Evolutionary conservation across 2,329 filamentous ascomycete species (phyloP), one percentile per base, ranked within the genome.

Genomic region (Penicillium sp.): DNA sequence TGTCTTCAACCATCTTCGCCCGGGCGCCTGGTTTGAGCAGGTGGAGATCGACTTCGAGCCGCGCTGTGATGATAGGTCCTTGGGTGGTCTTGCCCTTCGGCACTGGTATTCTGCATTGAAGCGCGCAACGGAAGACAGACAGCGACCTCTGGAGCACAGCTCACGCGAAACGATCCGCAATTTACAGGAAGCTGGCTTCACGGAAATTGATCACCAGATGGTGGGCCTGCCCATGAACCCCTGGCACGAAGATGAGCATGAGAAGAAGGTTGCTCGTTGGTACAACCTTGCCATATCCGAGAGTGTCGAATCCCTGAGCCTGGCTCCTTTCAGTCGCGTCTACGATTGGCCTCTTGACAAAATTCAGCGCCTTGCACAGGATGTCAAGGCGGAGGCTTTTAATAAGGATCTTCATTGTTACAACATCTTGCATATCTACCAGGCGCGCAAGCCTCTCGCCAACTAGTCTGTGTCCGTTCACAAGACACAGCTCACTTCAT

Each of bases 1-100:
- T 62, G 77, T 86, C 29, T 86, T 85, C 60, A 75, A 80, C 82
- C 89, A 95, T 66, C 79, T 96, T 24, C 85, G 85, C 62, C 90
- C 90, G 1, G 86, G 86, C 1, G 80, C 77, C 38, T 93, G 92
- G 49, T 80, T 96, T 50, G 92, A 97, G 72, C 90, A 95, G 61
- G 83, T 95, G 44, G 93, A 97, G 69, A 87, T 97, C 49, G 90
- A 97, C 71, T 89, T 89, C 71, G 78, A 82, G 44, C 90, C 90
- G 16, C 84, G 84, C 47, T 88, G 85, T 65, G 86, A 90, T 57
- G 84, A 89, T 62, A 79, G 81, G 33, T 83, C 83, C 1, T 73
- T 88, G 13, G 65, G 65, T 33, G 66, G 67, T 9, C 84, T 86
- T 7, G 76, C 79, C 26, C 74, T 93, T 15, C 72, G 77, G 42